Percentiles rank a stretch among this genome's conserved stretches.
Conservation (phyloP, 305 asterid genomes). For the Coffea humblotiana region DNA sequence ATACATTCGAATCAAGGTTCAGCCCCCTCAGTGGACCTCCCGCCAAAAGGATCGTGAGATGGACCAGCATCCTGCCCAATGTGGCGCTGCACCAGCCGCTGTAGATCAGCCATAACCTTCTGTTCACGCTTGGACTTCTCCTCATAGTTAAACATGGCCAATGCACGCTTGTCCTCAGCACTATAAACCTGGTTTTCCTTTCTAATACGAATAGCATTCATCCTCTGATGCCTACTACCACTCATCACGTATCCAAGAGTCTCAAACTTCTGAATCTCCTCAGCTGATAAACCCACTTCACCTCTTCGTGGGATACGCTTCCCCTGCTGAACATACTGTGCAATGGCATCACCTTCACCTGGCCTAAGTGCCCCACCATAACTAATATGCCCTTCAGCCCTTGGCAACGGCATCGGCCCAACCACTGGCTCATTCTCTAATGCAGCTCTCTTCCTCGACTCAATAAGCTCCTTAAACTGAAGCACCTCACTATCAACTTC, state of each 20-base stretch:
- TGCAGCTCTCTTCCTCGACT: slow-evolving; percentile 50
- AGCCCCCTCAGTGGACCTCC: slow-evolving; percentile 51
- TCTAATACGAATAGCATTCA: slow-evolving; percentile 99
- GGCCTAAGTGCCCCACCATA: slow-evolving; percentile 99
- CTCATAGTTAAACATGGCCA: slow-evolving; percentile 98
- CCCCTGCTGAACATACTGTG: slow-evolving; percentile 98
- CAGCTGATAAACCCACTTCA: slow-evolving; percentile 98
- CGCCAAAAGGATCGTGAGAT: slow-evolving; percentile 88
- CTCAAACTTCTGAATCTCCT: slow-evolving; percentile 89
- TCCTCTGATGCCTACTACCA: slow-evolving; percentile 99
- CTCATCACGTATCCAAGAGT: slow-evolving; percentile 97
- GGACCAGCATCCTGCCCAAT: slow-evolving; percentile 86
- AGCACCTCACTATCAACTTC: slow-evolving; percentile 54
- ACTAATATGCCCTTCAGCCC: slow-evolving; percentile 96
- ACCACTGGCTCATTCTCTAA: slow-evolving; percentile 66
- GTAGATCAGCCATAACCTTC: slow-evolving; percentile 99
- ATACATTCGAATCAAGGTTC: slow-evolving; percentile 48
- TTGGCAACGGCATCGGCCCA: slow-evolving; percentile 96
- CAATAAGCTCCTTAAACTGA: slow-evolving; percentile 66
- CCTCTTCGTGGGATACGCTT: slow-evolving; percentile 99
- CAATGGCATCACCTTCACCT: slow-evolving; percentile 99
- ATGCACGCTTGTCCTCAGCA: slow-evolving; percentile 94
- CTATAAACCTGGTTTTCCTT: slow-evolving; percentile 99
- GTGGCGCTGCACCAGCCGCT: slow-evolving; percentile 94
- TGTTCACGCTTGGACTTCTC: slow-evolving; percentile 98